Conservation (phyloP, 2,329 filamentous ascomycete genomes). For the Sphaceloma murrayae region DNA sequence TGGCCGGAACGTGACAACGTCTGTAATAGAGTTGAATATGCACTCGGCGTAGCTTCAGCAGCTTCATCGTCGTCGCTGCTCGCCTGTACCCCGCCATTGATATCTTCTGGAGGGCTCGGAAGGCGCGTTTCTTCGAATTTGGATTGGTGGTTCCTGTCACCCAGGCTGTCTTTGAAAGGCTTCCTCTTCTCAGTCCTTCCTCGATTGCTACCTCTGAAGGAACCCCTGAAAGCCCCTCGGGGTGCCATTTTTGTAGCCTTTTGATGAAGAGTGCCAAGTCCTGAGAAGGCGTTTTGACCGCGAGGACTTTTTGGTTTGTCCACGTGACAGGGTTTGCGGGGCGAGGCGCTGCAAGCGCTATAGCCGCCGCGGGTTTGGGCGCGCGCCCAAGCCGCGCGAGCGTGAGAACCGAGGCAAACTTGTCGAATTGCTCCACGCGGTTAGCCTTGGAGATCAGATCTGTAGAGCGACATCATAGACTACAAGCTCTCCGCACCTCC, state of each 20-base stretch:
- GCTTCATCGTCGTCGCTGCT: conserved; percentile 11
- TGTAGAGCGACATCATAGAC: conserved; percentile 13
- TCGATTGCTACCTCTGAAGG: background rate
- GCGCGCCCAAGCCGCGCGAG: background rate
- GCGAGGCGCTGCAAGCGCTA: no score
- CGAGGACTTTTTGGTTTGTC: no score
- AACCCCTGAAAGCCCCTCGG: background rate
- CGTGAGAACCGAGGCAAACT: conserved; percentile 1
- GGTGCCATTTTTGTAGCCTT: no score
- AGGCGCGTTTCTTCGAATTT: background rate
- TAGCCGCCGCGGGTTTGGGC: no score
- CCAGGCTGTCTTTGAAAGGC: conserved; percentile 2
- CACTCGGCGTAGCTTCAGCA: background rate
- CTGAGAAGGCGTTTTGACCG: no score
- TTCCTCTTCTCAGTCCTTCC: conserved; percentile 13
- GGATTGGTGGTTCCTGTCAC: background rate
- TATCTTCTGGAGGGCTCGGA: background rate
- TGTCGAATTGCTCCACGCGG: conserved; percentile 3
- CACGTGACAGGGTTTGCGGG: no score
- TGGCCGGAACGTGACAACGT: background rate
- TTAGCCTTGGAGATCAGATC: no score
- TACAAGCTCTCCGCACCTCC: background rate
- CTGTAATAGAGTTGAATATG: conserved; percentile 11
- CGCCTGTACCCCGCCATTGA: background rate
- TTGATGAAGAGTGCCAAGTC: no score